These are phyloP conservation scores for Scedosporium minutisporum DNA, from an alignment of 2,329 filamentous ascomycete genomes.

Conservation along the genomic window DNA sequence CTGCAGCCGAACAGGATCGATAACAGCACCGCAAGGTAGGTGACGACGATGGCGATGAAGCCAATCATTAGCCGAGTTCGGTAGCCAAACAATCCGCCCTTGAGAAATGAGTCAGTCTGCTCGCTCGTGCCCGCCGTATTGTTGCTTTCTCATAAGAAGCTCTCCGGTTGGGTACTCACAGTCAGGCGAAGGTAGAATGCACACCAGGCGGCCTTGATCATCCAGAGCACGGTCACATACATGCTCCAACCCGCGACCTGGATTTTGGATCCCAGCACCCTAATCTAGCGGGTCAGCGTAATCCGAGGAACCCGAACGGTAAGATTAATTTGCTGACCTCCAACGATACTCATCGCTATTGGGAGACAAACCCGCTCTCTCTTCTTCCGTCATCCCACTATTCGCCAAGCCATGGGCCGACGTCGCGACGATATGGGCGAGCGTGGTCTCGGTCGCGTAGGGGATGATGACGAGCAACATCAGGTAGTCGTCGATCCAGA, in stretches of 20 bases:
- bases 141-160: no score
- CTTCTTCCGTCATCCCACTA: slow-evolving; percentile 42
- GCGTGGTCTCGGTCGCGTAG: slow-evolving; percentile 30
- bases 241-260: slow-evolving; percentile 46
- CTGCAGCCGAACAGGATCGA: slow-evolving; percentile 42
- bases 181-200: slow-evolving; percentile 47
- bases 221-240: slow-evolving; percentile 44
- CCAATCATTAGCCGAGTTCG: slow-evolving; percentile 37
- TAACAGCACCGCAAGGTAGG: slow-evolving; percentile 38
- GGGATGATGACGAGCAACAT: slow-evolving; percentile 17
- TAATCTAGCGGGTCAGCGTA: slow-evolving; percentile 9
- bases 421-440: slow-evolving; percentile 43
- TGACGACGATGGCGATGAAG: slow-evolving; percentile 36
- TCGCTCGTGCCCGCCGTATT: background rate
- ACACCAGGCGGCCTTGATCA: slow-evolving; percentile 46
- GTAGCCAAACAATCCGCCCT: slow-evolving; percentile 18
- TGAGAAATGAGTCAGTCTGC: background rate
- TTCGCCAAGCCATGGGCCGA: slow-evolving; percentile 43
- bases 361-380: slow-evolving; percentile 34
- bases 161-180: slow-evolving; percentile 11
- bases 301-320: background rate
- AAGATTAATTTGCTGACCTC: slow-evolving; percentile 15
- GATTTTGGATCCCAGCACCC: slow-evolving; percentile 45
- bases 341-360: slow-evolving; percentile 32
- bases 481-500: slow-evolving; percentile 39